phyloP scores from a whole-genome alignment of 129 eudicot genomes.

The Erigeron canadensis region DNA sequence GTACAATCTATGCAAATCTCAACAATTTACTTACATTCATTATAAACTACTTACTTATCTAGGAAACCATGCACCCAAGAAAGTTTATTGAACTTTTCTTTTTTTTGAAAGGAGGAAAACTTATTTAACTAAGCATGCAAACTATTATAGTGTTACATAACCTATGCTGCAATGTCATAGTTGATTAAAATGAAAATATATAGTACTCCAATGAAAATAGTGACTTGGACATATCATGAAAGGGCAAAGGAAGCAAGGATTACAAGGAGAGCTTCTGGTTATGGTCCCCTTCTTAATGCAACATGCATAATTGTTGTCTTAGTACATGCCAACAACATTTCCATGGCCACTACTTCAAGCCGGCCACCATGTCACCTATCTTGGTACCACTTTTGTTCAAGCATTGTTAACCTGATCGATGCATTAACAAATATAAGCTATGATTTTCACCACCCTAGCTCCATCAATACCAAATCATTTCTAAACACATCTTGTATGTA shows the following conservation, averaged over 20 bases:
- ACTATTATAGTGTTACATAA: background rate
- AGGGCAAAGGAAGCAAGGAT: slow-evolving; percentile 10
- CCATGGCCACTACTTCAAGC: slow-evolving; percentile 22
- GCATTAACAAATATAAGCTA: background rate
- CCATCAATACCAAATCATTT: background rate
- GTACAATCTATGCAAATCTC: no score
- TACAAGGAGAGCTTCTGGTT: slow-evolving; percentile 5
- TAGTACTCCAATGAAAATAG: background rate
- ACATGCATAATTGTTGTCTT: slow-evolving; percentile 26
- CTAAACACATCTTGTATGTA: no score
- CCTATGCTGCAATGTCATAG: background rate
- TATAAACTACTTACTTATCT: no score
- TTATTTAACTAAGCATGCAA: background rate
- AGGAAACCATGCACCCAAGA: no score
- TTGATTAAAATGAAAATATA: background rate
- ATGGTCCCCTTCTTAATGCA: slow-evolving; percentile 28
- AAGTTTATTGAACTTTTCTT: no score
- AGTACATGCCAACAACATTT: slow-evolving; percentile 28
- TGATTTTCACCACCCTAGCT: no score
- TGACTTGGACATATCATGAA: slow-evolving; percentile 13
- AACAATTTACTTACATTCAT: no score
- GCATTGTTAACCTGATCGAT: background rate
- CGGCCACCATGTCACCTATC: slow-evolving; percentile 18
- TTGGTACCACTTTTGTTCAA: slow-evolving; percentile 14
- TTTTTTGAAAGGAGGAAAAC: no score